Evolutionary conservation across 306 rosid genomes (phyloP).

Genomic region (Inga leiocalycina): DNA sequence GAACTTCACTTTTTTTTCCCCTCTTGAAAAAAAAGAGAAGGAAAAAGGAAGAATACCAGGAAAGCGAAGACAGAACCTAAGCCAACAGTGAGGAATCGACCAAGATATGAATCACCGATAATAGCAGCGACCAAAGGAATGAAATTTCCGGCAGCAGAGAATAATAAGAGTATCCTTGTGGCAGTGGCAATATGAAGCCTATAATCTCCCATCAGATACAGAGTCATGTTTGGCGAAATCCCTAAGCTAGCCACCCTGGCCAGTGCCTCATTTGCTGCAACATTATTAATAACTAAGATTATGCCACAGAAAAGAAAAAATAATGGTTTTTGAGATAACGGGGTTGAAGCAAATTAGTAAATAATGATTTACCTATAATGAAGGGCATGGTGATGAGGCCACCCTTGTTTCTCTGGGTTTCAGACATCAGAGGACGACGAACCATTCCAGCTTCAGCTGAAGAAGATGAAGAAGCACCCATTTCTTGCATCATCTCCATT

Average conservation of each 20-base stretch:
- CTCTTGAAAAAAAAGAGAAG: background rate
- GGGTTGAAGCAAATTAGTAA: too few relatives aligned
- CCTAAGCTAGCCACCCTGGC: constrained; percentile 64
- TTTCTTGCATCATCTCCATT: constrained; percentile 41
- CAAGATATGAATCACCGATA: constrained; percentile 68
- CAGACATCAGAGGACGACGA: background rate
- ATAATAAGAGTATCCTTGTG: constrained; percentile 50
- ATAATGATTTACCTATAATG: constrained; percentile 53
- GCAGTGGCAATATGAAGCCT: constrained; percentile 50
- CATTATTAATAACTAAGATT: background rate
- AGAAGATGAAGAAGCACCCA: constrained; percentile 15
- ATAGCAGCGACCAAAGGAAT: constrained; percentile 68
- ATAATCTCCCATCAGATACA: constrained; percentile 57
- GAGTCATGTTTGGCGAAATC: constrained; percentile 61
- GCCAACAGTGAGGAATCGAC: constrained; percentile 63
- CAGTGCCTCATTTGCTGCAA: constrained; percentile 68
- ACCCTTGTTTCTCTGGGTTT: constrained; percentile 40
- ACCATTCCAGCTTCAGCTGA: constrained; percentile 7
- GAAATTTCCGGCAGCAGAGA: constrained; percentile 56
- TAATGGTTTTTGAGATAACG: background rate
- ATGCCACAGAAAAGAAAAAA: background rate
- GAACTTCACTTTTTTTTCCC: background rate
- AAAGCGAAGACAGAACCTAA: constrained; percentile 53
- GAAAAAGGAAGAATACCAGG: constrained; percentile 36
- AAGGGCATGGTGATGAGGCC: constrained; percentile 76